These are phyloP conservation scores for Venustampulla echinocandica DNA, from an alignment of 495 filamentous ascomycete species.

Conservation along the genomic window DNA sequence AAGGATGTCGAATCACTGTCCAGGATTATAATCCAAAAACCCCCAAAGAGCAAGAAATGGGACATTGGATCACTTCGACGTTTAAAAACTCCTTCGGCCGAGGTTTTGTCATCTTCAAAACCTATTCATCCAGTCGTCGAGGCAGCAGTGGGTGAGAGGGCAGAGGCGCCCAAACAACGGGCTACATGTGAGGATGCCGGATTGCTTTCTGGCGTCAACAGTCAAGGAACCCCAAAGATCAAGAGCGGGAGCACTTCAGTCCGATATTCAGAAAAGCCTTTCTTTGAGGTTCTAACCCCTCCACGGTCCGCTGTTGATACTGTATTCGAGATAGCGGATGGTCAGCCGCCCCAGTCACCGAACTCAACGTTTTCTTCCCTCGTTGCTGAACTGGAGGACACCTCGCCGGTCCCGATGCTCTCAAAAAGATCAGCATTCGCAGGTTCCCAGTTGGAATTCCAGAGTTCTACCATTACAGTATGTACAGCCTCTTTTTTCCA, in stretches of 20 bases:
- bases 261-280: too few species aligned
- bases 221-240: too few species aligned
- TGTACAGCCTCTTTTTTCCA: neutral
- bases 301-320: conserved; percentile 15
- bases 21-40: neutral
- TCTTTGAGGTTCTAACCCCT: too few species aligned
- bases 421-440: conserved; percentile 1
- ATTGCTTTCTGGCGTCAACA: too few species aligned
- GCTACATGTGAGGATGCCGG: too few species aligned
- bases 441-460: conserved; percentile 10
- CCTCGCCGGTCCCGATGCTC: conserved; percentile 5
- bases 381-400: conserved; percentile 20
- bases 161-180: too few species aligned
- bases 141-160: too few species aligned
- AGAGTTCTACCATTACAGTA: conserved; percentile 9
- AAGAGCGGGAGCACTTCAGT: too few species aligned
- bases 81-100: conserved; percentile 5
- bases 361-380: conserved; percentile 12
- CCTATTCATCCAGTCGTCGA: too few species aligned
- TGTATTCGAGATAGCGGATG: conserved; percentile 14
- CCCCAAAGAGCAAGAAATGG: conserved; percentile 6
- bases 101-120: neutral
- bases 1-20: neutral
- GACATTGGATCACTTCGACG: conserved; percentile 14
- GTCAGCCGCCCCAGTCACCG: conserved; percentile 4